Base-by-base conservation (phyloP, 352 stramenopile species). In the Elongisporangium prolatum region DNA sequence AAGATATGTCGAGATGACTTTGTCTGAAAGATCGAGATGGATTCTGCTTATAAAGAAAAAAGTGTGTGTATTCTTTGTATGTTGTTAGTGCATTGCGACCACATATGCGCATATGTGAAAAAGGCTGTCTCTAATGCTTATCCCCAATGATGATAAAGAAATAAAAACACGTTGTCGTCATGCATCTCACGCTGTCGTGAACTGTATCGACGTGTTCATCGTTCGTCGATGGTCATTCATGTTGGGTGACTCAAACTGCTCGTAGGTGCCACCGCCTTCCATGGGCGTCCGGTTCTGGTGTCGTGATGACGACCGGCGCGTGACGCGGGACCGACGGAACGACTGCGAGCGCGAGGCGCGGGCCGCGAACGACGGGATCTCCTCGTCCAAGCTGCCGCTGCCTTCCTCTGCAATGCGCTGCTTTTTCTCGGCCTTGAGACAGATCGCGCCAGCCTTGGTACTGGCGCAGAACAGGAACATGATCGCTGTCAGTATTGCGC, bases 381-480 rank as follows among this genome's bases (percentile, higher is more conserved):
- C 68, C 22, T 75, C 63, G 49, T 88, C 80, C 24, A 64, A 63
- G 4, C 66, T 66, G 17, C 69, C 51, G 22, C 61, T 58, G 16
- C 57, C 67, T 54, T 89, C 78, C 7, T 74, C 71, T 2, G 86
- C 66, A 53, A 85, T 87, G 49, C 77, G 77, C 67, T 71, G 71
- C 63, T 81, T 89, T 76, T 95, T 93, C 65, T 95, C 85, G 44
- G 67, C 71, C 75, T 95, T 95, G 65, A 92, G 80, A 68, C 92
- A 69, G 57, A 95, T 95, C 34, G 86, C 86, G 50, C 86, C 86
- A 52, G 81, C 68, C 61, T 91, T 89, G 56, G 85, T 85, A 50
- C 86, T 95, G 48, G 86, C 86, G 50, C 80, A 91, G 50, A 90
- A 67, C 7, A 71, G 62, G 57, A 95, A 93, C 75, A 95, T 87